Conservation (phyloP, 306 rosid genomes). For the Malus sieversii region DNA sequence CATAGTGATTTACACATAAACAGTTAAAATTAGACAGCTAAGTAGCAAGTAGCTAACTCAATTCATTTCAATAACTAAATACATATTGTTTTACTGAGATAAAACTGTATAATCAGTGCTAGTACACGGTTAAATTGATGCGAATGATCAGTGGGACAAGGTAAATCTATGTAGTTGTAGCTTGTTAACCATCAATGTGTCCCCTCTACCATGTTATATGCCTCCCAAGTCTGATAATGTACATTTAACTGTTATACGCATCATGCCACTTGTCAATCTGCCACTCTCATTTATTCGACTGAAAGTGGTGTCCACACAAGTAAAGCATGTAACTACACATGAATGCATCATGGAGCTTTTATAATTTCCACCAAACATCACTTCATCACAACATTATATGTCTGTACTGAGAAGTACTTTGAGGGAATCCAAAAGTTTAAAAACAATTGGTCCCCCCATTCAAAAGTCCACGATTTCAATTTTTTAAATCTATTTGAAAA, state of each 20-base stretch:
- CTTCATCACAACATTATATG: not conserved
- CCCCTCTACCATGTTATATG: not conserved
- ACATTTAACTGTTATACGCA: not conserved
- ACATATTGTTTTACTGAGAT: not conserved
- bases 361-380: not conserved
- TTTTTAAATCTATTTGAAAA: constrained; percentile 1
- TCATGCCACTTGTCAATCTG: not conserved
- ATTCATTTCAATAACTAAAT: not conserved
- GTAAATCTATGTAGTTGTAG: not conserved
- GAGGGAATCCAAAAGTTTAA: not conserved
- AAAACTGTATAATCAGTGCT: no score
- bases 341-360: not conserved
- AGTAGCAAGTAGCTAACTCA: not conserved
- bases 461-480: not conserved
- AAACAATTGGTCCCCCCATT: constrained; percentile 8
- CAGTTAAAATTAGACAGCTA: no score
- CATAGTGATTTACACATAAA: no score
- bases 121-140: no score
- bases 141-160: not conserved
- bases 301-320: not conserved
- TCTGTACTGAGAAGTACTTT: not conserved
- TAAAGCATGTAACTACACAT: not conserved
- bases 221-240: not conserved
- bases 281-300: not conserved
- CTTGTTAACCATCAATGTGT: not conserved